These are phyloP conservation scores for Penicillium paneum DNA, from an alignment of 2,329 filamentous ascomycete genomes.

Conservation along the genomic window DNA sequence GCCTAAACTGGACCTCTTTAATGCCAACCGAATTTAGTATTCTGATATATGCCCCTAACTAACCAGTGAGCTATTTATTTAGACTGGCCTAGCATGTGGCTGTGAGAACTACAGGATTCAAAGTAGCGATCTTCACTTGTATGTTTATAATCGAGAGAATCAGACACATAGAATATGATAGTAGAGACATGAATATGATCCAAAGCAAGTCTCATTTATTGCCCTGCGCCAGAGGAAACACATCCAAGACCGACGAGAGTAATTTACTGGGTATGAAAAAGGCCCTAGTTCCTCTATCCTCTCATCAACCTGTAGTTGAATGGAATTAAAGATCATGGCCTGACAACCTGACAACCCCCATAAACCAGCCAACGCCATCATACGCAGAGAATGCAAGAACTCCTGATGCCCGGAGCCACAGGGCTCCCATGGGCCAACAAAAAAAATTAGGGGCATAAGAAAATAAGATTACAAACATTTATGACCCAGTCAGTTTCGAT, in stretches of 20 bases:
- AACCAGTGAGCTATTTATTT: neutral
- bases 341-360: slow-evolving; percentile 1
- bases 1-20: neutral
- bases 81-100: neutral
- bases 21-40: neutral
- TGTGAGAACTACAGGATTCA: neutral
- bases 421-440: slow-evolving; percentile 1
- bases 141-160: neutral
- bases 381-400: slow-evolving; percentile 21
- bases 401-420: slow-evolving; percentile 1
- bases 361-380: slow-evolving; percentile 17
- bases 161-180: neutral
- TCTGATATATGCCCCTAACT: neutral
- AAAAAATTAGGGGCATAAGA: slow-evolving; percentile 15
- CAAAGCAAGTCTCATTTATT: neutral
- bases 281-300: neutral
- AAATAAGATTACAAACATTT: slow-evolving; percentile 22
- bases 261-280: slow-evolving; percentile 5
- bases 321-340: slow-evolving; percentile 9
- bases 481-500: slow-evolving; percentile 30
- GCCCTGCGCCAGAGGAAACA: neutral
- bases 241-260: neutral
- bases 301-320: slow-evolving; percentile 4
- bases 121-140: neutral
- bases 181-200: neutral